Percentiles rank a stretch among this genome's conserved stretches.
These are phyloP conservation scores for Xylaria curta DNA, from an alignment of 495 filamentous ascomycete species.

Conservation along the genomic window DNA sequence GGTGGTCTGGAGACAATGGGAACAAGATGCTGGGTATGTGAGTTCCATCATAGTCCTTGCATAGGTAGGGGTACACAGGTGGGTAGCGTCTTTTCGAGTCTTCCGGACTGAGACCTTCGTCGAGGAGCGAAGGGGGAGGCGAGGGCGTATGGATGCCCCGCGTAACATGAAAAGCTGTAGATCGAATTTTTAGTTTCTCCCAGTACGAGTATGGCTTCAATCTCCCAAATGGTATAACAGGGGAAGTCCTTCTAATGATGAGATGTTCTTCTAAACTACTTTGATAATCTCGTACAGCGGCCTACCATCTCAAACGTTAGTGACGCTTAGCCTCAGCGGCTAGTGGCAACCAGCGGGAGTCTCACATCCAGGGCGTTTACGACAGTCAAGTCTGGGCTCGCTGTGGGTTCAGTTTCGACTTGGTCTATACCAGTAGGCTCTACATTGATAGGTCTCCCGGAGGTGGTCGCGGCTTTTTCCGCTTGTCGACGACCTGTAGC, in stretches of 20 bases:
- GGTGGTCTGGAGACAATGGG: constrained; percentile 45
- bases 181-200: constrained; percentile 17
- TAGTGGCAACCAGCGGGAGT: neutral
- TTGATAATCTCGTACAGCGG: neutral
- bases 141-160: neutral
- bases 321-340: neutral
- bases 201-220: constrained; percentile 26
- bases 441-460: neutral
- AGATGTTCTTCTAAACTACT: constrained; percentile 12
- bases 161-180: neutral
- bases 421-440: neutral
- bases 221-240: constrained; percentile 4
- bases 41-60: neutral
- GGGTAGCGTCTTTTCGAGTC: constrained; percentile 20
- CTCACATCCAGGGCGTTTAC: neutral
- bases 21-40: constrained; percentile 33
- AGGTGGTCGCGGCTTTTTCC: constrained; percentile 4
- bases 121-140: neutral
- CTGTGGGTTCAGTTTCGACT: neutral
- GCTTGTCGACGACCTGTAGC: constrained; percentile 32
- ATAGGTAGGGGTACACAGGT: constrained; percentile 38
- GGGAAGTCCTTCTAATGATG: neutral
- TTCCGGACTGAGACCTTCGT: neutral
- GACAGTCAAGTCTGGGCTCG: neutral
- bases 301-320: neutral